Evolutionary conservation across 2,329 filamentous ascomycete species (phyloP).

Genomic region (Cladosporium sp.): DNA sequence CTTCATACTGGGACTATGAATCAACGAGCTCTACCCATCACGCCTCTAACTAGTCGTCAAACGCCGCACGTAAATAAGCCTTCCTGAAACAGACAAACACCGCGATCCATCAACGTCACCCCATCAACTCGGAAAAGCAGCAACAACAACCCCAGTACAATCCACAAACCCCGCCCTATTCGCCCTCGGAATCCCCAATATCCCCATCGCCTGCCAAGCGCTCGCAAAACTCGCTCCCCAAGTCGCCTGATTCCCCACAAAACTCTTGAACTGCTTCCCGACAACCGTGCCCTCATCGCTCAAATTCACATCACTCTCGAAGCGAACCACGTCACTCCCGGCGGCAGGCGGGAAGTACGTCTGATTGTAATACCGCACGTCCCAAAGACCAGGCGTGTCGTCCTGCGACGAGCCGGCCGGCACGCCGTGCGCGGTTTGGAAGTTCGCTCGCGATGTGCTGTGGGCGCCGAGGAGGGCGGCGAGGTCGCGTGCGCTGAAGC

Average conservation of each 20-base stretch:
- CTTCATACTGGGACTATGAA: too few relatives aligned
- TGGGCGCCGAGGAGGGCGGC: constrained; percentile 55
- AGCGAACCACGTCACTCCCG: constrained; percentile 23
- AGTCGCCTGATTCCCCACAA: constrained; percentile 31
- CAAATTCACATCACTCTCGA: constrained; percentile 32
- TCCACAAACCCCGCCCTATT: constrained; percentile 14
- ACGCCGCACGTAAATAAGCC: too few relatives aligned
- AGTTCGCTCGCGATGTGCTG: constrained; percentile 45
- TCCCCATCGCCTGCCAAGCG: constrained; percentile 16
- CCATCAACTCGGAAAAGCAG: background rate
- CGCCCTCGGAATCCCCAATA: constrained; percentile 16
- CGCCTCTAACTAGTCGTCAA: too few relatives aligned
- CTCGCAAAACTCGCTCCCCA: constrained; percentile 25
- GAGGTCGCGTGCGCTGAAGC: constrained; percentile 47
- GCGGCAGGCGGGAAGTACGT: constrained; percentile 28
- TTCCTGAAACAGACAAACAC: too few relatives aligned
- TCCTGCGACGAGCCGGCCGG: constrained; percentile 41
- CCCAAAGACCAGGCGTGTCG: constrained; percentile 48
- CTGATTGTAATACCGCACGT: constrained; percentile 46
- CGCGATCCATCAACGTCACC: too few relatives aligned
- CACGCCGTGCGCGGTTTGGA: constrained; percentile 23
- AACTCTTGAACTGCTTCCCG: constrained; percentile 33
- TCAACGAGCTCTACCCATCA: too few relatives aligned
- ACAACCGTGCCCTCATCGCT: constrained; percentile 24
- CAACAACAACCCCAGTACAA: constrained; percentile 15